Evolutionary conservation across 768 basidiomycete species (phyloP), one percentile per base, ranked within the genome.

Genomic region (Udeniomyces megalosporus): DNA sequence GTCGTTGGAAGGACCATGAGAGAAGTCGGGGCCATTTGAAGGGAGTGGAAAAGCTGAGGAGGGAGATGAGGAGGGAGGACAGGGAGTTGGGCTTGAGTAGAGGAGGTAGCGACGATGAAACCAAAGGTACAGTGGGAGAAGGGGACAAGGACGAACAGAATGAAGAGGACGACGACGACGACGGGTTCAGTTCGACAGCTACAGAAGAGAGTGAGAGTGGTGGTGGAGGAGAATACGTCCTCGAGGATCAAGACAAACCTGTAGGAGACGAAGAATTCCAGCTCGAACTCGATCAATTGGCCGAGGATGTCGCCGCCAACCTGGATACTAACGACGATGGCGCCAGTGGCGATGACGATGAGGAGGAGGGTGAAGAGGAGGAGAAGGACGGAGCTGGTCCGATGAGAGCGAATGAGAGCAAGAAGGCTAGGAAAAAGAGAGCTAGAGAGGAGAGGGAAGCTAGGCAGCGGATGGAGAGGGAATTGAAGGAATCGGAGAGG

Each of bases 1-100:
- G 88, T 0, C 88, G 90, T 4, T 99, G 92, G 92, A 78, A 84
- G 68, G 96, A 90, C 71, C 95, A 97, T 66, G 95, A 97, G 72
- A 78, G 91, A 67, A 95, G 91, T 72, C 86, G 86, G 74, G 95
- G 90, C 73, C 95, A 99, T 69, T 71, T 86, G 71, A 88, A 85
- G 73, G 87, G 90, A 66, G 82, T 97, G 14, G 87, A 88, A 69
- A 77, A 76, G 76, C 70, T 99, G 62, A 82, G 80, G 71, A 77
- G 77, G 68, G 80, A 86, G 68, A 95, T 99, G 86, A 70, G 77
- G 67, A 74, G 76, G 60, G 88, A 96, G 68, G 79, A 87, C 62
- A 79, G 81, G 55, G 80, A 79, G 65, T 71, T 95, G 4, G 82
- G 78, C 0, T 74, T 87, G 24, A 66, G 66, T 15, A 75, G 71